A percentile compares a stretch with the other conserved stretches of the same genome.
These are phyloP conservation scores for Vigna mungo DNA, from an alignment of 306 rosid genomes.

Conservation along the genomic window DNA sequence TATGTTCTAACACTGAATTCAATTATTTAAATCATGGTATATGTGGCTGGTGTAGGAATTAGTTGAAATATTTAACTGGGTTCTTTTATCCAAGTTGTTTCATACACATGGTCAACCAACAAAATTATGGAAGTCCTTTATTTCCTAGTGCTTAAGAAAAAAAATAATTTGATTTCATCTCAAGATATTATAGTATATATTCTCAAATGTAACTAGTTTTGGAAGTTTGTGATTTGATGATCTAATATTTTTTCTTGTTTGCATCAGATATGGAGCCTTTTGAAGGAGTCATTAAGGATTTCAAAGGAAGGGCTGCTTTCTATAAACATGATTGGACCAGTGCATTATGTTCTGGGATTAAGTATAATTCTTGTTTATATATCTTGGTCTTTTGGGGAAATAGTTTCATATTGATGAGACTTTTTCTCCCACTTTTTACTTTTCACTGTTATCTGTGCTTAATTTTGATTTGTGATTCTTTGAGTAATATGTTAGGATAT, in stretches of 20 bases:
- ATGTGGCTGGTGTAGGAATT: too few relatives aligned
- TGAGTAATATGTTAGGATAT: conserved; percentile 51
- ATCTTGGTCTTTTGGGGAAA: conserved; percentile 2
- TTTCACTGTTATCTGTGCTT: background rate
- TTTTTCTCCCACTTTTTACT: background rate
- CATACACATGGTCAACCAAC: too few relatives aligned
- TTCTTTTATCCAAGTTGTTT: too few relatives aligned
- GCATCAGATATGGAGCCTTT: conserved; percentile 60
- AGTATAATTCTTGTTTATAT: conserved; percentile 47
- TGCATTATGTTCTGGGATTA: conserved; percentile 55
- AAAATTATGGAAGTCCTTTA: too few relatives aligned
- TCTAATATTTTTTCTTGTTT: conserved; percentile 18
- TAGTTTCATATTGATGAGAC: background rate
- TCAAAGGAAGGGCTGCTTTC: conserved; percentile 69
- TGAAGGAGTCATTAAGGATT: conserved; percentile 62
- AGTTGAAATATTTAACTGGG: too few relatives aligned
- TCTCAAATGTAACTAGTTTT: conserved; percentile 15
- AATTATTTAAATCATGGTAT: too few relatives aligned
- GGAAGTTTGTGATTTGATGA: conserved; percentile 12
- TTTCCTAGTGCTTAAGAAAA: background rate
- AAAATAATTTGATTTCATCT: background rate
- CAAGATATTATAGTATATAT: background rate
- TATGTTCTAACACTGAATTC: too few relatives aligned
- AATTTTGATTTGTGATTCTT: background rate
- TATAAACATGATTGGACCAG: conserved; percentile 70